Conservation (phyloP, 164 flowering plant genomes). For the Litsea cubeba region DNA sequence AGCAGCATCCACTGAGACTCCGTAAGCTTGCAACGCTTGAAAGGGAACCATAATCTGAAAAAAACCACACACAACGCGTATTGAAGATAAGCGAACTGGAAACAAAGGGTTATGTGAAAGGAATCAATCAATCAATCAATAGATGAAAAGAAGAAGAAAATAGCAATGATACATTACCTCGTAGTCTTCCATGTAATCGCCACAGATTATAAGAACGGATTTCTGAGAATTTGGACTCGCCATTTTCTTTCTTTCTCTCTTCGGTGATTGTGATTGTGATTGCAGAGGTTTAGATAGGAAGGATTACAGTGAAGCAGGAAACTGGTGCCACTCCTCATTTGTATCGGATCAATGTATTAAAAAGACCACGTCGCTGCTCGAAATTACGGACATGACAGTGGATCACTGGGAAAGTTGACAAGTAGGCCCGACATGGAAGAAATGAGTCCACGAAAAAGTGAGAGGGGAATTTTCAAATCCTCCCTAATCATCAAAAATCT, state of each 20-base stretch:
- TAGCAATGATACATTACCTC: slow-evolving; percentile 36
- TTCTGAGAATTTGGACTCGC: slow-evolving; percentile 24
- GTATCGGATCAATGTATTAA: too few species aligned
- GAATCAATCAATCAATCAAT: neutral
- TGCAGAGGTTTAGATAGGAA: too few species aligned
- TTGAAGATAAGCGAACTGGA: neutral
- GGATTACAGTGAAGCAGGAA: too few species aligned
- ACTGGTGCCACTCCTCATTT: too few species aligned
- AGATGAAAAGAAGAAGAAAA: neutral
- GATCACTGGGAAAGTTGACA: too few species aligned
- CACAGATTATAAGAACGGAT: slow-evolving; percentile 67
- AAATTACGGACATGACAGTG: too few species aligned
- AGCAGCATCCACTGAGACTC: slow-evolving; percentile 73
- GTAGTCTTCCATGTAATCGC: slow-evolving; percentile 92
- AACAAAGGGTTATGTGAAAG: neutral
- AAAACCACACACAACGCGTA: neutral
- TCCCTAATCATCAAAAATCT: too few species aligned
- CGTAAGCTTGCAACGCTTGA: slow-evolving; percentile 85
- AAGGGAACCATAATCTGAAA: slow-evolving; percentile 91
- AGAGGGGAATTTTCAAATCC: too few species aligned
- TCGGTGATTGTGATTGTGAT: neutral
- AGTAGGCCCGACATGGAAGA: too few species aligned
- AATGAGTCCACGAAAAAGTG: too few species aligned
- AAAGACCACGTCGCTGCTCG: too few species aligned
- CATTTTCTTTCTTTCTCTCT: slow-evolving; percentile 14